phyloP scores from a whole-genome alignment of 768 basidiomycete species.

The Rhizopogon vesiculosus region DNA sequence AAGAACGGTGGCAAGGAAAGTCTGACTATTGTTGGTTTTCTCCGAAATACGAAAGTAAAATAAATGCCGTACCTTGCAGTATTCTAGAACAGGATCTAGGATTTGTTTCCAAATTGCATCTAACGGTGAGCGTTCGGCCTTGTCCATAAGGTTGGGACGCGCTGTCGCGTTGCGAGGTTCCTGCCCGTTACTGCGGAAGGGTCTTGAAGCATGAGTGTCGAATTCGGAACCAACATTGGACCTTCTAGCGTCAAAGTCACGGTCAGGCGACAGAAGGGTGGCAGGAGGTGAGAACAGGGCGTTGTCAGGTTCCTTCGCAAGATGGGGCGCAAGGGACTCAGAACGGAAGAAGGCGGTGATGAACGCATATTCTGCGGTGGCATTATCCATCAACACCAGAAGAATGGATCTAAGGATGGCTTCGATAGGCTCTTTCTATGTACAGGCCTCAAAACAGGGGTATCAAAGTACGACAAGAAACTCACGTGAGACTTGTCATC shows the following conservation, averaged over 20 bases:
- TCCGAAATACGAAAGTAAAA: background rate
- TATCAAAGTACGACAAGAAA: constrained; percentile 3
- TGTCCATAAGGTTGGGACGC: constrained; percentile 35
- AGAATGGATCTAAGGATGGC: constrained; percentile 80
- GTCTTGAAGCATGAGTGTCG: constrained; percentile 27
- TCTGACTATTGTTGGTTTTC: constrained; percentile 31
- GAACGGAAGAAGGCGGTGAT: constrained; percentile 75
- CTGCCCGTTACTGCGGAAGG: constrained; percentile 20
- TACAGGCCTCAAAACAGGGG: constrained; percentile 9
- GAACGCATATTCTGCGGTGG: constrained; percentile 88
- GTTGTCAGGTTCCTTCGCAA: constrained; percentile 30
- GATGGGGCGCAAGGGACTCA: constrained; percentile 26
- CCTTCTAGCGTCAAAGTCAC: constrained; percentile 33
- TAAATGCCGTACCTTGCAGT: constrained; percentile 57
- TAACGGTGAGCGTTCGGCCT: constrained; percentile 56
- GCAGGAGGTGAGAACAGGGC: constrained; percentile 33
- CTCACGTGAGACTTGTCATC: constrained; percentile 85
- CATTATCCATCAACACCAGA: constrained; percentile 93
- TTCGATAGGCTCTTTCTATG: constrained; percentile 79
- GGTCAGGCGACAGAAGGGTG: constrained; percentile 37
- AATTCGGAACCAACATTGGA: constrained; percentile 51
- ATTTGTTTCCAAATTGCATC: constrained; percentile 86
- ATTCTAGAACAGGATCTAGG: constrained; percentile 87
- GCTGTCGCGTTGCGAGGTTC: constrained; percentile 10
- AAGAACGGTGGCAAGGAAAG: constrained; percentile 62